Percentiles rank a stretch among this genome's conserved stretches.
Conservation (phyloP, 257 asterid genomes). For the Forsythia viridissima region DNA sequence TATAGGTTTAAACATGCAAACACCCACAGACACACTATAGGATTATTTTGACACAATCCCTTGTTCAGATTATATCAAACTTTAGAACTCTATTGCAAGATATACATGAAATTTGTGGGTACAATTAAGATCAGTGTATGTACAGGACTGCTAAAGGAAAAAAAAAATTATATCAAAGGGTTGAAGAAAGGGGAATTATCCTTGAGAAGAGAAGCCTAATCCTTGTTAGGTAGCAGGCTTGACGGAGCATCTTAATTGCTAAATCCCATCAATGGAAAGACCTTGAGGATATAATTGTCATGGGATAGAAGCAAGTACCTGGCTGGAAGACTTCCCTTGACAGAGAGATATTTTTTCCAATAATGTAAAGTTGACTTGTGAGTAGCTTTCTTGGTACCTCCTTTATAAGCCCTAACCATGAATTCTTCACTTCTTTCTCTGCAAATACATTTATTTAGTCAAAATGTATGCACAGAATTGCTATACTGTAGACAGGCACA, state of each 20-base stretch:
- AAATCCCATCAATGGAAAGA: not conserved
- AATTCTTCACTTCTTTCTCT: slow-evolving; percentile 96
- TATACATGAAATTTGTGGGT: not conserved
- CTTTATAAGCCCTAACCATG: slow-evolving; percentile 91
- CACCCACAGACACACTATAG: not conserved
- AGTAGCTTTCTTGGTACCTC: slow-evolving; percentile 79
- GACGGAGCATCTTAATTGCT: not conserved
- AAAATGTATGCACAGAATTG: slow-evolving; percentile 11
- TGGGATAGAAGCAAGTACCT: slow-evolving; percentile 48
- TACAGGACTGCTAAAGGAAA: not conserved
- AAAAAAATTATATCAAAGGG: not conserved
- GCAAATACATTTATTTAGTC: slow-evolving; percentile 18
- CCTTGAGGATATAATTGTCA: not conserved
- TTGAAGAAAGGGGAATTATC: not conserved
- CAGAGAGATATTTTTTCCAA: slow-evolving; percentile 81
- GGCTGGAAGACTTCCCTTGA: slow-evolving; percentile 87
- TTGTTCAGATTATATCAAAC: not conserved
- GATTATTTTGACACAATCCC: slow-evolving; percentile 4
- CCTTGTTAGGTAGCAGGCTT: not conserved
- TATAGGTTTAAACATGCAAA: slow-evolving; percentile 16
- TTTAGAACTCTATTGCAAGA: not conserved
- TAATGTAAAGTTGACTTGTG: slow-evolving; percentile 79
- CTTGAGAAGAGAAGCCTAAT: not conserved
- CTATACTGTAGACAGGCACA: not conserved
- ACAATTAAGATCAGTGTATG: not conserved